Percentiles rank a stretch among this genome's conserved stretches.
Conservation (phyloP, 345 rosid species). For the Gossypioides kirkii region DNA sequence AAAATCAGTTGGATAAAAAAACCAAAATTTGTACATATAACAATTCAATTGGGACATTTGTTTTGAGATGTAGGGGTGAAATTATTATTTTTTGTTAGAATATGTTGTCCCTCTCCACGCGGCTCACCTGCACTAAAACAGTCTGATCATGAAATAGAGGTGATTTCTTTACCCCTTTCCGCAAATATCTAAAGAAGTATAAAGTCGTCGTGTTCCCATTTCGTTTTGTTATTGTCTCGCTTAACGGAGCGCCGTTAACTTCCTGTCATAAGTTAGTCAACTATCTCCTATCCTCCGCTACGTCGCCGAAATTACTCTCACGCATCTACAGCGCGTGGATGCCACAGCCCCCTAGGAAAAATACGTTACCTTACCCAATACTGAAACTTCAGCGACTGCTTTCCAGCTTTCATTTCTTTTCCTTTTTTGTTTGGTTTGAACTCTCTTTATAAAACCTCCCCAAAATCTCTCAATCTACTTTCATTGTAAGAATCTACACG, state of each 20-base stretch:
- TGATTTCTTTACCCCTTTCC: not conserved
- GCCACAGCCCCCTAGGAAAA: not conserved
- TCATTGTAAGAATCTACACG: not conserved
- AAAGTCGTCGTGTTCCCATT: not conserved
- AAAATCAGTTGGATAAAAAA: too few relatives aligned
- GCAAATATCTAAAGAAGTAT: not conserved
- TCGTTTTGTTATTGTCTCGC: not conserved
- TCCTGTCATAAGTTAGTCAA: not conserved
- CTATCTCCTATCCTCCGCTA: not conserved
- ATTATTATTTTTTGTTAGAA: too few relatives aligned
- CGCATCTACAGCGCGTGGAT: not conserved
- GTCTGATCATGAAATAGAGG: not conserved
- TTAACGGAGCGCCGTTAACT: not conserved
- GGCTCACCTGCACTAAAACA: not conserved
- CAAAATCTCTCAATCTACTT: not conserved
- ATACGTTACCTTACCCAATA: conserved; percentile 6
- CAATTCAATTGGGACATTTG: too few relatives aligned
- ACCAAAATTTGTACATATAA: too few relatives aligned
- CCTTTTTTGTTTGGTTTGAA: not conserved
- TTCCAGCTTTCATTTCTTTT: not conserved
- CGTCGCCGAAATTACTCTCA: not conserved
- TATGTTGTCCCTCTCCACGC: not conserved
- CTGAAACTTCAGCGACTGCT: conserved; percentile 9
- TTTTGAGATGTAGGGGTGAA: too few relatives aligned
- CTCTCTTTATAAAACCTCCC: not conserved